phyloP scores from a whole-genome alignment of 2,329 filamentous ascomycete species.

The Myriangium duriaei region DNA sequence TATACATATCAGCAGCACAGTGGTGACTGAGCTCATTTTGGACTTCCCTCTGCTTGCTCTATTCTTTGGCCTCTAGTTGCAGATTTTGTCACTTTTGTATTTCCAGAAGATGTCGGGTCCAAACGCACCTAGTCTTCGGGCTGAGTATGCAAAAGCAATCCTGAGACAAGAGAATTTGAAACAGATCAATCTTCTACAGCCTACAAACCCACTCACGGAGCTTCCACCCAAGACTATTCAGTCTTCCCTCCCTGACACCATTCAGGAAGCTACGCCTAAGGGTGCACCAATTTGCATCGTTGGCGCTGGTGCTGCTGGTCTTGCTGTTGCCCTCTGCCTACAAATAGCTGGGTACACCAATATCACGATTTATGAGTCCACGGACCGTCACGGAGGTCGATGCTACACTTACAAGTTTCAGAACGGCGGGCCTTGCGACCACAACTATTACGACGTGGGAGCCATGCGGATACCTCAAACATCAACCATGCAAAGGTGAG shows the following conservation, averaged over 20 bases:
- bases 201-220: not conserved
- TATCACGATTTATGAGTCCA: conserved; percentile 59
- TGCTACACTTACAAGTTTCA: conserved; percentile 1
- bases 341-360: conserved; percentile 48
- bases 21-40: too few relatives aligned
- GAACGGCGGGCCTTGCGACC: not conserved
- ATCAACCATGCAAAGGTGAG: not conserved
- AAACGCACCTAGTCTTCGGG: not conserved
- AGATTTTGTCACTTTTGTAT: too few relatives aligned
- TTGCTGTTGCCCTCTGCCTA: conserved; percentile 50
- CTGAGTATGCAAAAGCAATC: not conserved
- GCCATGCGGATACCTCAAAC: conserved; percentile 1
- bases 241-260: not conserved
- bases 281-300: conserved; percentile 25
- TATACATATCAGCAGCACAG: too few relatives aligned
- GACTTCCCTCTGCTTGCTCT: too few relatives aligned
- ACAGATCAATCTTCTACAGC: not conserved
- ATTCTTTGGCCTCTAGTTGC: too few relatives aligned
- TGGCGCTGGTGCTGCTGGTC: conserved; percentile 32
- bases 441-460: conserved; percentile 5
- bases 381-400: conserved; percentile 51
- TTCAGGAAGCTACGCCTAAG: not conserved
- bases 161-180: not conserved
- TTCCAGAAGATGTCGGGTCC: too few relatives aligned
- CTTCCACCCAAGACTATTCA: not conserved